These are phyloP conservation scores for Phylloporus sp. DNA, from an alignment of 768 basidiomycete genomes.

Conservation along the genomic window DNA sequence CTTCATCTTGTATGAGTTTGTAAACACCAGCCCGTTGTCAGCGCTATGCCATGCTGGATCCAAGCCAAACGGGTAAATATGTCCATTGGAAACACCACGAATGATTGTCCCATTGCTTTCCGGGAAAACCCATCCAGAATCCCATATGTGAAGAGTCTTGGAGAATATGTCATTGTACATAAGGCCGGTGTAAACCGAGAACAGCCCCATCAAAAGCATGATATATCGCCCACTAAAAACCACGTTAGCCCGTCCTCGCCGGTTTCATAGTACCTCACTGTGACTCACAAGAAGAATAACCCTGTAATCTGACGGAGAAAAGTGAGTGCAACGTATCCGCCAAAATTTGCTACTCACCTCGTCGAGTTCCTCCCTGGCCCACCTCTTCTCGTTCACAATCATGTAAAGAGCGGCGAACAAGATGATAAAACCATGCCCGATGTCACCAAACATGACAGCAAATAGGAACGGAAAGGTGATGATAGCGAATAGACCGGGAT, in stretches of 20 bases:
- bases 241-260: slow-evolving; percentile 16
- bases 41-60: slow-evolving; percentile 95
- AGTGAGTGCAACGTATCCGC: slow-evolving; percentile 5
- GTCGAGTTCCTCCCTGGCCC: slow-evolving; percentile 68
- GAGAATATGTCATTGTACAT: slow-evolving; percentile 99
- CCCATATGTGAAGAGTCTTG: slow-evolving; percentile 81
- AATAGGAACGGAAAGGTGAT: slow-evolving; percentile 98
- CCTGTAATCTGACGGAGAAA: slow-evolving; percentile 58
- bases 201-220: slow-evolving; percentile 95
- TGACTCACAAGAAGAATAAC: slow-evolving; percentile 88
- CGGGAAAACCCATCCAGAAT: slow-evolving; percentile 84
- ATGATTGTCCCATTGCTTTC: slow-evolving; percentile 40
- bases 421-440: slow-evolving; percentile 90
- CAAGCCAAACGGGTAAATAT: slow-evolving; percentile 87
- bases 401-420: slow-evolving; percentile 73
- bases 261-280: not conserved
- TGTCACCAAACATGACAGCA: slow-evolving; percentile 99
- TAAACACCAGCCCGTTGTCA: slow-evolving; percentile 88
- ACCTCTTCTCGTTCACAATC: slow-evolving; percentile 81
- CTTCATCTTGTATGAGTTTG: slow-evolving; percentile 99
- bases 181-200: slow-evolving; percentile 94
- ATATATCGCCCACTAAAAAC: slow-evolving; percentile 88
- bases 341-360: slow-evolving; percentile 47
- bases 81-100: slow-evolving; percentile 53
- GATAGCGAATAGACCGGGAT: slow-evolving; percentile 90